Evolutionary conservation across 2,329 filamentous ascomycete species (phyloP).

Genomic region (Capronia americana): DNA sequence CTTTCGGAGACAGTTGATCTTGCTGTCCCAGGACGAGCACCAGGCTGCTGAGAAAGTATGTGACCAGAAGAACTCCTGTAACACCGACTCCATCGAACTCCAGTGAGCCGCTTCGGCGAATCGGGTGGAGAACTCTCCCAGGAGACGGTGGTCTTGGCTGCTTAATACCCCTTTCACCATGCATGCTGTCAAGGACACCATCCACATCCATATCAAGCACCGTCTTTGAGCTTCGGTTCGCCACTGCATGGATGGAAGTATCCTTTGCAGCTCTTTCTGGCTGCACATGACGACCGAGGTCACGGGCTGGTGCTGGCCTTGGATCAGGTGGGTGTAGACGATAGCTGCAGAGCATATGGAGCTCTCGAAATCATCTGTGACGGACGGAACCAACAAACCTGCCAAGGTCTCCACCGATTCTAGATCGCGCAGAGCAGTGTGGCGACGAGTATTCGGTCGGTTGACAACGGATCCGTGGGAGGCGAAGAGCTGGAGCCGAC

Average conservation of each 20-base stretch:
- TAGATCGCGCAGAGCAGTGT: background rate
- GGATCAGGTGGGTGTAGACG: background rate
- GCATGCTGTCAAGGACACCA: background rate
- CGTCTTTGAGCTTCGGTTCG: background rate
- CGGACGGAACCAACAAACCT: background rate
- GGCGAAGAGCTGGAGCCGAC: background rate
- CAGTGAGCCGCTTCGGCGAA: background rate
- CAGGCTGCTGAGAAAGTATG: background rate
- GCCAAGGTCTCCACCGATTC: background rate
- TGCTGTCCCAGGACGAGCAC: background rate
- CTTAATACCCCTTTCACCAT: background rate
- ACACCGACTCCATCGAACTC: background rate
- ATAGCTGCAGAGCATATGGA: background rate
- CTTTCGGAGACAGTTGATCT: too few species aligned
- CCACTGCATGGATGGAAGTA: background rate
- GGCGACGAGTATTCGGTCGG: background rate
- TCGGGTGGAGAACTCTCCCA: background rate
- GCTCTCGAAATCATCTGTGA: background rate
- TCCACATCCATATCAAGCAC: background rate
- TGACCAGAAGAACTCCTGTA: conserved; percentile 5
- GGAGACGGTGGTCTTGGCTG: background rate
- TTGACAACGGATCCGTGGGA: background rate
- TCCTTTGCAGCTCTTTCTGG: background rate
- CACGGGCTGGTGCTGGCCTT: background rate
- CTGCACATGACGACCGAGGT: background rate